These are phyloP conservation scores for Eucalyptus cloeziana DNA, from an alignment of 345 rosid genomes.

Conservation along the genomic window DNA sequence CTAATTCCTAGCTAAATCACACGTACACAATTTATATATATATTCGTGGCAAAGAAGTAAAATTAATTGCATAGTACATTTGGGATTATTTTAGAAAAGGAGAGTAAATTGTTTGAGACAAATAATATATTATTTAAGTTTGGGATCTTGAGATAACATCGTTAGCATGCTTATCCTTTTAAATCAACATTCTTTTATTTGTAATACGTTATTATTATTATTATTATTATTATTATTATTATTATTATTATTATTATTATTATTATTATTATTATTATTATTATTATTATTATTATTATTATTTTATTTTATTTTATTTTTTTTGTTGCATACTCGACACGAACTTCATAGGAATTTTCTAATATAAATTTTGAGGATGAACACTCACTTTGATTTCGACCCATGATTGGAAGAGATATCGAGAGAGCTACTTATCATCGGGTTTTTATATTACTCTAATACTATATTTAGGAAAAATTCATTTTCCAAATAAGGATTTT, in stretches of 20 bases:
- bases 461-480: background rate
- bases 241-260: too few species aligned
- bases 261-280: too few species aligned
- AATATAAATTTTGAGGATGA: background rate
- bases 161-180: background rate
- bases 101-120: background rate
- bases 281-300: too few species aligned
- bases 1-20: background rate
- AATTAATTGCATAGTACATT: rapidly evolving
- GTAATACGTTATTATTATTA: background rate
- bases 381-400: background rate
- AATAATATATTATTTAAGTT: background rate
- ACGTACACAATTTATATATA: background rate
- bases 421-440: background rate
- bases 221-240: too few species aligned
- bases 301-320: too few species aligned
- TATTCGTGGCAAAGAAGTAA: background rate
- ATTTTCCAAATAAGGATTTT: background rate
- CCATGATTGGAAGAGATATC: background rate
- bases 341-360: background rate
- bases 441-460: too few species aligned
- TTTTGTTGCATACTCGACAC: background rate
- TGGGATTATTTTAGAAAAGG: background rate
- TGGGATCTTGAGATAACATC: background rate
- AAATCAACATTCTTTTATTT: background rate